Evolutionary conservation across 331 rosid species (phyloP).

Genomic region (Cydonia oblonga): DNA sequence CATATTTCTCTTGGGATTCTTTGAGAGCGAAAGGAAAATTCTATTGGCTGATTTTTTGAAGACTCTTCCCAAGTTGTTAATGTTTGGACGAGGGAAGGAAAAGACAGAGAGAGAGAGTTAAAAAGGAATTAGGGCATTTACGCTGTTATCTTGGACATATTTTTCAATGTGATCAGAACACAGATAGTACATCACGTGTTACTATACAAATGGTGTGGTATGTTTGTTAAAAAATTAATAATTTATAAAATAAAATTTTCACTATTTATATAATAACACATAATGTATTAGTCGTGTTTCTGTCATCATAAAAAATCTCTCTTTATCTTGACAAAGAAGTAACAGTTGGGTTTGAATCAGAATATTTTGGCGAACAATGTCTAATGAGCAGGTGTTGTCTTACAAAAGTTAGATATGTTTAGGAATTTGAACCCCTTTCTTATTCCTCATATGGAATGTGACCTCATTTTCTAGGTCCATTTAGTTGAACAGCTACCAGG

Average conservation of each 20-base stretch:
- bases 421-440: not conserved
- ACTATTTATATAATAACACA: too few relatives aligned
- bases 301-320: too few relatives aligned
- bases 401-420: not conserved
- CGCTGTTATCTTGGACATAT: not conserved
- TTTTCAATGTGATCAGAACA: too few relatives aligned
- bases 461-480: not conserved
- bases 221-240: too few relatives aligned
- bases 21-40: not conserved
- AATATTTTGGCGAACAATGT: too few relatives aligned
- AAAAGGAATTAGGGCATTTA: not conserved
- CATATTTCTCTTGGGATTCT: not conserved
- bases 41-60: not conserved
- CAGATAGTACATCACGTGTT: too few relatives aligned
- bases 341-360: too few relatives aligned
- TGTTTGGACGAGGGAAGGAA: not conserved
- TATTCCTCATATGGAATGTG: not conserved
- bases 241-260: too few relatives aligned
- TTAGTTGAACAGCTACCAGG: not conserved
- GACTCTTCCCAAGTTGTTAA: not conserved
- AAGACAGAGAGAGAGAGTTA: too few relatives aligned
- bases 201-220: too few relatives aligned
- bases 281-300: too few relatives aligned
- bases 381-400: not conserved
- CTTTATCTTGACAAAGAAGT: too few relatives aligned